Evolutionary conservation across 2,329 filamentous ascomycete genomes (phyloP), one percentile per base, ranked within the genome.

Genomic region (Teratosphaeria pseudoeucalypti): DNA sequence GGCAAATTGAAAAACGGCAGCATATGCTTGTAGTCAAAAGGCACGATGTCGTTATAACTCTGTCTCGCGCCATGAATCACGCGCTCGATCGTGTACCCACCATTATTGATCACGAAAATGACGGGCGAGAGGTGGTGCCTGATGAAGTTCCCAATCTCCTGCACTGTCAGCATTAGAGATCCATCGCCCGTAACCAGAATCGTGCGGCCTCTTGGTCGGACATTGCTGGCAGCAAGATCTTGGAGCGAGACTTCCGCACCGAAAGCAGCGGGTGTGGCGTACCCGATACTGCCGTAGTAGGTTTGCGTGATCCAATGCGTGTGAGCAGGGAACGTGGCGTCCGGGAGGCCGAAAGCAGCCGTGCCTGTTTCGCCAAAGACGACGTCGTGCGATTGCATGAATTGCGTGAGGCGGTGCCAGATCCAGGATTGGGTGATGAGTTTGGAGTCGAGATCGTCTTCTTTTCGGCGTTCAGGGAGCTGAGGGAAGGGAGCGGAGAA

Each of bases 141-240:
- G 64, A 88, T 82, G 65, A 87, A 86, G 1, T 83, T 85, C 11
- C 81, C 80, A 3, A 89, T 73, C 63, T 87, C 85, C 67, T 88
- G 85, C 0, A 79, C 83, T 0, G 85, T 88, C 74, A 86, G 81
- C 68, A 85, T 82, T 58, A 86, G 77, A 61, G 79, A 82, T 6
- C 84, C 84, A 58, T 86, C 84, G n/a, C 84, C 84, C 43, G 83
- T 83, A 61, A 84, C 77, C 73, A 88, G 81, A 63, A 86, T 81
- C 60, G 88, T 79, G 62, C 82, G 85, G 3, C 85, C 85, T 37
- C 61, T 53, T n/a, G 60, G 27, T 29, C 57, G 52, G 34, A 52
- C 60, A 49, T 55, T 66, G 61, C 12, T 70, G 14, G 68, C 67
- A 32, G 75, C 66, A 2, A 78, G 67, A 59, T 85, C 82, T 23